Evolutionary conservation across 345 rosid species (phyloP).

Genomic region (Populus ilicifolia): DNA sequence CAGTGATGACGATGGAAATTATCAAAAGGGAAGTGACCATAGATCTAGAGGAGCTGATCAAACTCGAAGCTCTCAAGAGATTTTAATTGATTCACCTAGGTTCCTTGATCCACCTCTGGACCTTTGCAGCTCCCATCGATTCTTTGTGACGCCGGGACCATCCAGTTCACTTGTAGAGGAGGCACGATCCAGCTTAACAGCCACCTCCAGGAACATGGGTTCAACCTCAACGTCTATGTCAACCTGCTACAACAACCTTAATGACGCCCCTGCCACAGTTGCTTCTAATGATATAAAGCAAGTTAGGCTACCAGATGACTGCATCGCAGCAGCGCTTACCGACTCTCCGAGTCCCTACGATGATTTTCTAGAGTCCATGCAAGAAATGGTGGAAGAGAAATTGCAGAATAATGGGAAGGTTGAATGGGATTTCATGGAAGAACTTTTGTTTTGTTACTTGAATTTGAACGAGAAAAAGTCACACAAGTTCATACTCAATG

Average conservation of each 20-base stretch:
- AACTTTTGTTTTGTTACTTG: constrained; percentile 68
- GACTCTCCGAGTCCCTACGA: constrained; percentile 46
- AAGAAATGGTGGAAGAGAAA: constrained; percentile 64
- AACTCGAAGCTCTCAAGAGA: not conserved
- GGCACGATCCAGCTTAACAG: constrained; percentile 37
- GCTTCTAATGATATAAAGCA: not conserved
- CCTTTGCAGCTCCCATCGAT: constrained; percentile 39
- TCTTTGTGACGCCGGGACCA: constrained; percentile 45
- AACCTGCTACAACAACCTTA: not conserved
- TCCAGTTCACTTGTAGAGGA: constrained; percentile 51
- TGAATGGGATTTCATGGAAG: constrained; percentile 89
- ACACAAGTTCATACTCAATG: constrained; percentile 62
- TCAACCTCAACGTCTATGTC: constrained; percentile 19
- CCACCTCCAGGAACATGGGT: constrained; percentile 14
- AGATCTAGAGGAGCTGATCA: not conserved
- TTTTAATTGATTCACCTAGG: constrained; percentile 37
- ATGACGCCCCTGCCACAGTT: not conserved
- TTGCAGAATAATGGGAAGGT: constrained; percentile 24
- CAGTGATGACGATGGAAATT: too few relatives aligned
- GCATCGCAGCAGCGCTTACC: constrained; percentile 47
- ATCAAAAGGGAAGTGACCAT: constrained; percentile 2
- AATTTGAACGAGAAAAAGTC: constrained; percentile 68
- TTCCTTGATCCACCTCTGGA: constrained; percentile 26
- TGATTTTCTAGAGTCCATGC: constrained; percentile 74
- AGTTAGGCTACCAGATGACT: constrained; percentile 43